A percentile compares a stretch with the other conserved stretches of the same genome.
These are phyloP conservation scores for Verticillium isaacii DNA, from an alignment of 2,329 filamentous ascomycete species.

Conservation along the genomic window DNA sequence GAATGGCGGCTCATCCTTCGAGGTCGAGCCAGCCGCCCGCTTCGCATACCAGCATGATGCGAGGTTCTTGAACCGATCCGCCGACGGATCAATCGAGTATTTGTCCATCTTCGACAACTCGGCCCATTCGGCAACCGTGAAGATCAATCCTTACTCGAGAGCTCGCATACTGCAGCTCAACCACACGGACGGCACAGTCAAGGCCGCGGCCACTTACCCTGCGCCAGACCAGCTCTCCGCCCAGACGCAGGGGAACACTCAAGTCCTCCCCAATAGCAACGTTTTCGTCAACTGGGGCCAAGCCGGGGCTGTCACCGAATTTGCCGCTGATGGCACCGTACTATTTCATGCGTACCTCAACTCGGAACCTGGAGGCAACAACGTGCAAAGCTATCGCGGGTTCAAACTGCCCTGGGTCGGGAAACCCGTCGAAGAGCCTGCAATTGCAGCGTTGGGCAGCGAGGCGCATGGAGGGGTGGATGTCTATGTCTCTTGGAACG, in stretches of 20 bases:
- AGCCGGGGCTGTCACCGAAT: slow-evolving; percentile 41
- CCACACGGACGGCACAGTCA: background rate
- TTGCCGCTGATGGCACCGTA: slow-evolving; percentile 39
- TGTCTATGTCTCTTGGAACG: slow-evolving; percentile 29
- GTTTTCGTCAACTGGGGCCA: slow-evolving; percentile 54
- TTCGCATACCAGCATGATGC: slow-evolving; percentile 51
- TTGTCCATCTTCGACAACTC: slow-evolving; percentile 49
- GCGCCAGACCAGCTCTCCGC: slow-evolving; percentile 42
- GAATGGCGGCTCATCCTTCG: slow-evolving; percentile 30
- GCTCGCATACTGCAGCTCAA: slow-evolving; percentile 1
- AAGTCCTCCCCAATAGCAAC: slow-evolving; percentile 48
- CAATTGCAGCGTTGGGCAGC: slow-evolving; percentile 10
- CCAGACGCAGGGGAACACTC: slow-evolving; percentile 45
- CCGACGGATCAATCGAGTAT: slow-evolving; percentile 37
- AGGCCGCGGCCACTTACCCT: slow-evolving; percentile 5
- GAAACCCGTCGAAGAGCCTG: slow-evolving; percentile 32
- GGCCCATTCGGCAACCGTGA: slow-evolving; percentile 24
- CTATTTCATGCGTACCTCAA: slow-evolving; percentile 49
- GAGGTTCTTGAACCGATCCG: slow-evolving; percentile 26
- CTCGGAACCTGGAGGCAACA: slow-evolving; percentile 25
- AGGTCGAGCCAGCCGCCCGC: slow-evolving; percentile 23
- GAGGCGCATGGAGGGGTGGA: background rate
- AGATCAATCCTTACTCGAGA: background rate
- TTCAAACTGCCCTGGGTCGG: slow-evolving; percentile 51
- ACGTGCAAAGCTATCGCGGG: slow-evolving; percentile 48